Conservation (phyloP, 2,329 filamentous ascomycete species). For the Colletotrichum sp. region DNA sequence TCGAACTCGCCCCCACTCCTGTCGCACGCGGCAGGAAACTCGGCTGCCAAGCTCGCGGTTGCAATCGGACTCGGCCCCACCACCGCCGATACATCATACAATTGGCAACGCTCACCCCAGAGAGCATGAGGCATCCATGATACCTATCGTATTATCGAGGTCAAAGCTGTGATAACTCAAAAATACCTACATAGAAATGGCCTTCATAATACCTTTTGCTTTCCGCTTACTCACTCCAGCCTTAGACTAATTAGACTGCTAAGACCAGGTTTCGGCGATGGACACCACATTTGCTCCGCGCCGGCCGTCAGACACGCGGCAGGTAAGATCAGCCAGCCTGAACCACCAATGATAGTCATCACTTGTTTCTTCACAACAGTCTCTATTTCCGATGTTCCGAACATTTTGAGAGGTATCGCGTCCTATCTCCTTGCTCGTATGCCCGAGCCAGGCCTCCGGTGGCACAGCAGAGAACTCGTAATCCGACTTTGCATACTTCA, state of each 20-base stretch:
- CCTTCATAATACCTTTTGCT: background rate
- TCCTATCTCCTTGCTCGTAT: background rate
- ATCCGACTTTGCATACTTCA: background rate
- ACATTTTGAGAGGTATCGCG: background rate
- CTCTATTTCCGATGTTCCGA: background rate
- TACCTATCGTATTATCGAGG: background rate
- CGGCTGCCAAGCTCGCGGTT: background rate
- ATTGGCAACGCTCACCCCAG: background rate
- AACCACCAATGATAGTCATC: background rate
- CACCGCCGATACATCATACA: background rate
- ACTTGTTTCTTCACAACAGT: background rate
- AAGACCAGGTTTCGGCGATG: background rate
- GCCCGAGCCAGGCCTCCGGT: background rate
- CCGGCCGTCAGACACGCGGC: background rate
- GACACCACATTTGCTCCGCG: background rate
- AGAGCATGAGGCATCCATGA: background rate
- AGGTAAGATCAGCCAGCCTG: background rate
- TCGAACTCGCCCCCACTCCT: background rate
- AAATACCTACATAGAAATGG: background rate
- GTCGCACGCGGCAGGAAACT: background rate
- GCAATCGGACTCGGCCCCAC: background rate
- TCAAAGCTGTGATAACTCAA: background rate
- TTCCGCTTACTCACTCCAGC: background rate
- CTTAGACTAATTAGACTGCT: background rate
- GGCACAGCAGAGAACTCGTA: background rate